These are phyloP conservation scores for Catharanthus roseus DNA, from an alignment of 257 asterid genomes.

Conservation along the genomic window DNA sequence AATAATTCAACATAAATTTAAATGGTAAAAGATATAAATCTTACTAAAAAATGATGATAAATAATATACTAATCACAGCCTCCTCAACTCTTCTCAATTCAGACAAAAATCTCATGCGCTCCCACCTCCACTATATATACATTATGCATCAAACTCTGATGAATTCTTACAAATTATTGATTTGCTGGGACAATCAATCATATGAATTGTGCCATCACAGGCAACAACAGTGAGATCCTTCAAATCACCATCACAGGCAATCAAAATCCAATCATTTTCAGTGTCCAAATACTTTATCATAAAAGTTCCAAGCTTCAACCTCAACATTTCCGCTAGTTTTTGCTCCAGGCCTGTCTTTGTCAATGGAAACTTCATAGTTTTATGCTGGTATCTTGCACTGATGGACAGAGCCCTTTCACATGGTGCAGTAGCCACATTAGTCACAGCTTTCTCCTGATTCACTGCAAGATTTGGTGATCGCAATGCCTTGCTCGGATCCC, in stretches of 20 bases:
- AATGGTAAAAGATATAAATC: no score
- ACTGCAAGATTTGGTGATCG: not conserved
- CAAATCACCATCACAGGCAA: constrained; percentile 14
- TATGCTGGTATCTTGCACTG: constrained; percentile 14
- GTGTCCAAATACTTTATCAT: constrained; percentile 21
- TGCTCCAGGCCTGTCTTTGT: constrained; percentile 2
- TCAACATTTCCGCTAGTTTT: constrained; percentile 20
- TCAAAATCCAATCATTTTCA: constrained; percentile 17
- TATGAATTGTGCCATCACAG: not conserved
- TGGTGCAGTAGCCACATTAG: not conserved
- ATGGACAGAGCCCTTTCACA: not conserved
- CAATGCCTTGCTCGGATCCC: not conserved
- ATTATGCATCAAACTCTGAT: no score
- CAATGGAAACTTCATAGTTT: constrained; percentile 16
- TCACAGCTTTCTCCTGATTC: not conserved
- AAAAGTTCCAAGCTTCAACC: constrained; percentile 13
- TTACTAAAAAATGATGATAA: no score
- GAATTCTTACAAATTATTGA: not conserved
- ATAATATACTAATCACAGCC: no score
- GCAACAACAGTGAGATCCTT: not conserved
- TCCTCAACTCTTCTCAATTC: no score
- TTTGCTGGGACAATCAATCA: not conserved
- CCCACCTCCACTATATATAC: no score
- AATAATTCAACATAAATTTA: no score
- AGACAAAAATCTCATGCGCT: no score